These are phyloP conservation scores for Aspergillus texensis DNA, from an alignment of 2,329 filamentous ascomycete genomes.

Conservation along the genomic window DNA sequence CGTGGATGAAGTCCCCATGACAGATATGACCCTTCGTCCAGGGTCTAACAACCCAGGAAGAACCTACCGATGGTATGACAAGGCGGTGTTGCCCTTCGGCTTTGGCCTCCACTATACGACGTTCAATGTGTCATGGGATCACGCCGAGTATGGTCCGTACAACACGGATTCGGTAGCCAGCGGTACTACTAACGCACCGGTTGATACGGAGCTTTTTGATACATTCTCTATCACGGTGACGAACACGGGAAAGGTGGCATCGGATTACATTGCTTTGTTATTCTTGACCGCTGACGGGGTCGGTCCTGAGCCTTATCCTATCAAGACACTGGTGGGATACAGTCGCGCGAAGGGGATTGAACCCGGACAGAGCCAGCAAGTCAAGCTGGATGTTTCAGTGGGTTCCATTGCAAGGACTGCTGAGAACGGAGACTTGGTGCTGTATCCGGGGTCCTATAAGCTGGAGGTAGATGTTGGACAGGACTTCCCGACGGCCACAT, in stretches of 20 bases:
- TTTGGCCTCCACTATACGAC: slow-evolving; percentile 45
- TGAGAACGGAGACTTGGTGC: slow-evolving; percentile 32
- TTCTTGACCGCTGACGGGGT: slow-evolving; percentile 33
- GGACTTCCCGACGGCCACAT: neutral
- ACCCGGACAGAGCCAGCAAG: slow-evolving; percentile 21
- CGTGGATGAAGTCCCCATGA: slow-evolving; percentile 41
- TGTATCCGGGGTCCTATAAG: slow-evolving; percentile 38
- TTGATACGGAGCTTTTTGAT: slow-evolving; percentile 20
- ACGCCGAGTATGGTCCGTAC: neutral
- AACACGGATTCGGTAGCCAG: neutral
- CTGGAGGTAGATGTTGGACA: slow-evolving; percentile 9
- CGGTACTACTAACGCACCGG: neutral
- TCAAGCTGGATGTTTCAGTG: slow-evolving; percentile 32
- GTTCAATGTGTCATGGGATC: slow-evolving; percentile 27
- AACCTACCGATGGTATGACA: slow-evolving; percentile 45
- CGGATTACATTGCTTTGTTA: slow-evolving; percentile 38
- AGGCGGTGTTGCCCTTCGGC: slow-evolving; percentile 40
- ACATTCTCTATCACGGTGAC: slow-evolving; percentile 30
- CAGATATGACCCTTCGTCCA: slow-evolving; percentile 39
- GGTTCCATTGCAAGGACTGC: slow-evolving; percentile 35
- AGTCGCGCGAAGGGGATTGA: slow-evolving; percentile 24
- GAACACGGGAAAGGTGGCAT: slow-evolving; percentile 34
- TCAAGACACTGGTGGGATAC: slow-evolving; percentile 38
- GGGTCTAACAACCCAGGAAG: slow-evolving; percentile 33
- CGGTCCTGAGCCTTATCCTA: slow-evolving; percentile 38